Conservation (phyloP, 139 green algal species). For the Micromonas commoda region DNA sequence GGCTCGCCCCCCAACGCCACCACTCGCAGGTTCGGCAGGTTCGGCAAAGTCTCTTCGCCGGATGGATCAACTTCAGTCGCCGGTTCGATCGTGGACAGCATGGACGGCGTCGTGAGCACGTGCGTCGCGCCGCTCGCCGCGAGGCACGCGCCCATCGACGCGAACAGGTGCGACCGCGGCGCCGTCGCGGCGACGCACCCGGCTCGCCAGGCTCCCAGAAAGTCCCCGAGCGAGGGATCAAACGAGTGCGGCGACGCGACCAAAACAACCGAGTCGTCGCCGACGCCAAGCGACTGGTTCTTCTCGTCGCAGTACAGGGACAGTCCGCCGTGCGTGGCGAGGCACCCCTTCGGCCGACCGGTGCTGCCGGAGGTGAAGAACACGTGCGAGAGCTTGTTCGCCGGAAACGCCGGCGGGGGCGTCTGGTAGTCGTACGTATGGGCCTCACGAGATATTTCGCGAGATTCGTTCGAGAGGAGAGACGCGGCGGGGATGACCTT, state of each 20-base stretch:
- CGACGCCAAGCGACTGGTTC: neutral
- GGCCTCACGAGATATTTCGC: neutral
- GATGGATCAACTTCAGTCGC: no score
- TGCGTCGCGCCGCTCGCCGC: neutral
- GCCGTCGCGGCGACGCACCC: neutral
- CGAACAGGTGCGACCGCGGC: neutral
- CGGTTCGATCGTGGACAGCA: slow-evolving; percentile 7
- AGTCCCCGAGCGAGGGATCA: slow-evolving; percentile 12
- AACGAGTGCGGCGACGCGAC: slow-evolving; percentile 7
- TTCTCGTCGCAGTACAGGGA: slow-evolving; percentile 3
- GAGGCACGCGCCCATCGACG: neutral
- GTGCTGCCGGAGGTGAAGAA: slow-evolving; percentile 64
- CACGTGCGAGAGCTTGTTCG: slow-evolving; percentile 42
- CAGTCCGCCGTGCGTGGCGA: slow-evolving; percentile 2
- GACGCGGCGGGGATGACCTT: neutral
- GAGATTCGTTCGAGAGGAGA: neutral
- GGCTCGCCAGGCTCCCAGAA: neutral
- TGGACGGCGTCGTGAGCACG: slow-evolving; percentile 1
- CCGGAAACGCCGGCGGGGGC: neutral
- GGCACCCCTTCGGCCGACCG: slow-evolving; percentile 51
- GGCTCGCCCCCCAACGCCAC: slow-evolving; percentile 17
- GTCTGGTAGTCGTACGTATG: neutral
- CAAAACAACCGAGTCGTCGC: neutral
- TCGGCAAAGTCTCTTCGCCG: neutral
- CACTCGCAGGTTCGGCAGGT: neutral